Evolutionary conservation across 306 rosid genomes (phyloP).

Genomic region (Prosopis cineraria): DNA sequence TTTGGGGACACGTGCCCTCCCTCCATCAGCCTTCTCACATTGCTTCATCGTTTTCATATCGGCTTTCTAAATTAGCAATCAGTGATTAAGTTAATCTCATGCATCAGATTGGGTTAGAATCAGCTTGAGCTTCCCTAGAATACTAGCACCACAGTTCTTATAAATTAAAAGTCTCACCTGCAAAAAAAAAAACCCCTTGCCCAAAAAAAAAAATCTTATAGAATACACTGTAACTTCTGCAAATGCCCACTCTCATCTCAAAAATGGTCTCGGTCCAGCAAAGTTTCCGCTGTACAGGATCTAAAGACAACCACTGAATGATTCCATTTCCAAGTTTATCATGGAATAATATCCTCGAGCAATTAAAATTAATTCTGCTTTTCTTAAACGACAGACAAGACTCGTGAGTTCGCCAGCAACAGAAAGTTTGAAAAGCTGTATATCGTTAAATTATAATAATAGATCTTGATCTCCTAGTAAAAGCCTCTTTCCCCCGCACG

Average conservation of each 20-base stretch:
- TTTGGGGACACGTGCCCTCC: background rate
- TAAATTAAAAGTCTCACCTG: background rate
- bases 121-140: background rate
- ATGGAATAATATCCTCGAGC: no score
- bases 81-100: background rate
- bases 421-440: background rate
- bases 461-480: background rate
- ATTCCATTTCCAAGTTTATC: background rate
- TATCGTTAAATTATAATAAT: background rate
- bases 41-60: background rate
- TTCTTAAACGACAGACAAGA: background rate
- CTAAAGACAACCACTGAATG: background rate
- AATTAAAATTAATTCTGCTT: background rate
- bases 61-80: background rate
- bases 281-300: background rate
- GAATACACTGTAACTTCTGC: no score
- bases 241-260: background rate
- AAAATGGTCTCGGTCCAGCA: background rate
- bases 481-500: background rate
- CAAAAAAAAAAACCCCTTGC: background rate
- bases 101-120: background rate
- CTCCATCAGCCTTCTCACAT: background rate
- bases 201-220: no score
- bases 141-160: background rate
- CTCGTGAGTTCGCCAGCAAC: background rate